phyloP scores from a whole-genome alignment of 2,329 filamentous ascomycete genomes.

The Lachnum nothofagi region DNA sequence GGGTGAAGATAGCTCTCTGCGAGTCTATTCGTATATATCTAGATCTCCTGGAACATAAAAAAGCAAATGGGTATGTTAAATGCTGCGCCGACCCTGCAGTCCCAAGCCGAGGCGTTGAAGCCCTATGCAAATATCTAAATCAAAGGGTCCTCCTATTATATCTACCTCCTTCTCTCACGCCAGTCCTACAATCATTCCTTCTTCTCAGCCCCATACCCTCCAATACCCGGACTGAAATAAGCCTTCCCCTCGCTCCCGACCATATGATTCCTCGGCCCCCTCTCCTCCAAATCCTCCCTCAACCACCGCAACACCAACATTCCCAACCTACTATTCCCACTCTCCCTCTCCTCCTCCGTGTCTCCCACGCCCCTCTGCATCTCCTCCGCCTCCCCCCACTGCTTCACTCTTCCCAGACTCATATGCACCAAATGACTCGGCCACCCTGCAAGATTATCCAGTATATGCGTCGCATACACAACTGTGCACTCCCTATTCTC shows the following conservation, averaged over 20 bases:
- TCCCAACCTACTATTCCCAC: slow-evolving; percentile 77
- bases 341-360: slow-evolving; percentile 33
- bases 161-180: not conserved
- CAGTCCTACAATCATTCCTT: slow-evolving; percentile 12
- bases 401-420: slow-evolving; percentile 81
- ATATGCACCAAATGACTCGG: slow-evolving; percentile 95
- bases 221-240: slow-evolving; percentile 52
- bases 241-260: slow-evolving; percentile 40
- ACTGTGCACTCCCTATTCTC: slow-evolving; percentile 78
- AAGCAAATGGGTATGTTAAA: slow-evolving; percentile 28
- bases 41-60: slow-evolving; percentile 13
- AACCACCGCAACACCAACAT: slow-evolving; percentile 87
- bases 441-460: slow-evolving; percentile 93
- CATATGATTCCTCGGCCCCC: slow-evolving; percentile 63
- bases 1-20: slow-evolving; percentile 56
- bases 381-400: slow-evolving; percentile 70
- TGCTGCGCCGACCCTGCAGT: slow-evolving; percentile 23
- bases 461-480: slow-evolving; percentile 94
- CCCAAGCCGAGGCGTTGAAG: slow-evolving; percentile 22
- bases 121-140: slow-evolving; percentile 9
- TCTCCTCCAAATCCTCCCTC: slow-evolving; percentile 68
- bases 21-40: slow-evolving; percentile 44
- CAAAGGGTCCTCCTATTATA: not conserved
- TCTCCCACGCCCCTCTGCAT: slow-evolving; percentile 49
- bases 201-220: slow-evolving; percentile 59